A percentile compares a stretch with the other conserved stretches of the same genome.
Conservation (phyloP, 495 filamentous ascomycete genomes). For the Penicillium diatomitis region DNA sequence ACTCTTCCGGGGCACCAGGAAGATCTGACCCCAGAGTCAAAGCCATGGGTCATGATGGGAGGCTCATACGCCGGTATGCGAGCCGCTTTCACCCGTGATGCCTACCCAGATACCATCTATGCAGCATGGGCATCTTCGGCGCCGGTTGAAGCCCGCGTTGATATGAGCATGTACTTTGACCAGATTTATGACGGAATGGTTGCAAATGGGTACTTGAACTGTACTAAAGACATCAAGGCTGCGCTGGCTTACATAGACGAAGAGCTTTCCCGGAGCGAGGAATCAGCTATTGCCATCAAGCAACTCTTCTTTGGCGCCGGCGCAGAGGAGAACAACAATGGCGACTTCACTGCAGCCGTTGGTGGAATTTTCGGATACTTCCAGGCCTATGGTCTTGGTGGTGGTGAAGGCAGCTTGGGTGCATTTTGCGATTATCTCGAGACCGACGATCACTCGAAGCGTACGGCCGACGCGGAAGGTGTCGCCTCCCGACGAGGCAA, state of each 20-base stretch:
- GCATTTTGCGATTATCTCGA: slow-evolving; percentile 41
- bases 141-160: slow-evolving; percentile 42
- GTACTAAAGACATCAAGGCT: slow-evolving; percentile 44
- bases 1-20: slow-evolving; percentile 21
- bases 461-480: slow-evolving; percentile 22
- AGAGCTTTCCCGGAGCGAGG: slow-evolving; percentile 24
- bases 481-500: slow-evolving; percentile 30
- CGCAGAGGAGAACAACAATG: slow-evolving; percentile 41
- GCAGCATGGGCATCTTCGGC: slow-evolving; percentile 48
- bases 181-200: slow-evolving; percentile 47
- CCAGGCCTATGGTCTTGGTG: slow-evolving; percentile 41
- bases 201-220: slow-evolving; percentile 41
- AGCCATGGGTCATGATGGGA: slow-evolving; percentile 52
- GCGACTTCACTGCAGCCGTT: slow-evolving; percentile 39
- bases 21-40: slow-evolving; percentile 33
- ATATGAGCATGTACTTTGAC: slow-evolving; percentile 51
- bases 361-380: slow-evolving; percentile 31
- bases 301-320: slow-evolving; percentile 40
- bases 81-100: slow-evolving; percentile 43
- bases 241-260: slow-evolving; percentile 44
- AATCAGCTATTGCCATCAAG: slow-evolving; percentile 35
- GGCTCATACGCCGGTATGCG: slow-evolving; percentile 51
- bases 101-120: slow-evolving; percentile 50
- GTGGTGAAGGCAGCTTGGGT: slow-evolving; percentile 27
- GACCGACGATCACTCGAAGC: slow-evolving; percentile 18